Evolutionary conservation across 352 stramenopile species (phyloP).

Genomic region (Globisporangium mamillatum): DNA sequence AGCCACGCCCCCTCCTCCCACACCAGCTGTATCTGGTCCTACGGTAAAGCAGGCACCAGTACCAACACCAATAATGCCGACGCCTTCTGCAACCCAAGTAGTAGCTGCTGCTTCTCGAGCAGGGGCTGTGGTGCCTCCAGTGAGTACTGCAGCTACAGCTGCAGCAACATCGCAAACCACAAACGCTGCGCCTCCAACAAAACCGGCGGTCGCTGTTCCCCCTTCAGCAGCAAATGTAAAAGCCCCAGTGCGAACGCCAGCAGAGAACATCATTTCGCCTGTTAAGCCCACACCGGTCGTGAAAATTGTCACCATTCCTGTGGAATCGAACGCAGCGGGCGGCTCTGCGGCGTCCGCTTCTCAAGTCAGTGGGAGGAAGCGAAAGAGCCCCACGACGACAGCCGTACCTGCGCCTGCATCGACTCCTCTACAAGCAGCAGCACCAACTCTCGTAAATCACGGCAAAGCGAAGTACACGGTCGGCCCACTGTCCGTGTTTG

Average conservation of each 20-base stretch:
- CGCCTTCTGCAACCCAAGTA: neutral
- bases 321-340: neutral
- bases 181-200: neutral
- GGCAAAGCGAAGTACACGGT: slow-evolving; percentile 7
- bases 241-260: neutral
- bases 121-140: neutral
- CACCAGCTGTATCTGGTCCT: neutral
- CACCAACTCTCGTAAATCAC: neutral
- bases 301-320: neutral
- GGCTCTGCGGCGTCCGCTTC: neutral
- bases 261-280: neutral
- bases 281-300: neutral
- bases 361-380: neutral
- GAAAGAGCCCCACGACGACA: neutral
- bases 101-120: neutral
- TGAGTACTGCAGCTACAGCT: neutral
- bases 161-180: neutral
- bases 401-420: neutral
- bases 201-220: neutral
- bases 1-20: neutral
- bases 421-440: neutral
- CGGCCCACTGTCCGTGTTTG: slow-evolving; percentile 8
- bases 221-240: neutral
- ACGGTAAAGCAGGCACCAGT: neutral
- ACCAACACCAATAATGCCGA: neutral